Evolutionary conservation across 2,329 filamentous ascomycete genomes (phyloP), one percentile per base, ranked within the genome.

Genomic region (Epichloe gansuensis): DNA sequence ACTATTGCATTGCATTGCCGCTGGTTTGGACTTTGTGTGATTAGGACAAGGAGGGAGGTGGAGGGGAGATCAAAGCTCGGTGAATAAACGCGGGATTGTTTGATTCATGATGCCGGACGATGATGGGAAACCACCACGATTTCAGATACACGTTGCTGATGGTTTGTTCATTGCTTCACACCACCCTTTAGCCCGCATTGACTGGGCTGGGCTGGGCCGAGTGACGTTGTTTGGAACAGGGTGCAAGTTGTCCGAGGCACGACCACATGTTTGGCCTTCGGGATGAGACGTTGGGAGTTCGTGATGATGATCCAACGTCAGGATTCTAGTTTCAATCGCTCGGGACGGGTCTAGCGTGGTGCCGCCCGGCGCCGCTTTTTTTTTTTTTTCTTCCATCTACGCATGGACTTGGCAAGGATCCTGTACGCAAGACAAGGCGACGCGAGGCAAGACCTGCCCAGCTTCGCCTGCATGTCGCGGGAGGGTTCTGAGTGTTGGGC

Each of bases 391-490:
- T 4, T 15, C 15, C 17, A 17, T 27, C 27, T 45, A 8, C 42
- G 23, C 23, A 43, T 43, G 41, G 41, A 31, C 41, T 43, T 6
- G 41, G 23, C 41, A 43, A 23, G 21, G 15, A 21, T 40, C 8
- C 27, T 31, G 27, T 31, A 31, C 27, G 27, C 27, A 9, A 31
- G 27, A 31, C 27, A 9, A 31, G 27, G 27, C 27, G 27, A 31
- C 8, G 27, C 27, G 3, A 9, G 27, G 27, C 27, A 9, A 31
- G 27, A 8, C 27, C 23, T 44, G 17, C 49, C 49, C 36, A 51
- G 43, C 49, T 46, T 51, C 8, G 42, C 5, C 42, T 46, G 31
- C 49, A 31, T 17, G 49, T 51, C 49, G 45, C 49, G 49, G 49
- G 42, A 42, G 40, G 40, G n/a, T 15, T 8, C 0, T 11, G 27